Evolutionary conservation across 2,329 filamentous ascomycete genomes (phyloP).

Genomic region (Ceratocystis eucalypticola): DNA sequence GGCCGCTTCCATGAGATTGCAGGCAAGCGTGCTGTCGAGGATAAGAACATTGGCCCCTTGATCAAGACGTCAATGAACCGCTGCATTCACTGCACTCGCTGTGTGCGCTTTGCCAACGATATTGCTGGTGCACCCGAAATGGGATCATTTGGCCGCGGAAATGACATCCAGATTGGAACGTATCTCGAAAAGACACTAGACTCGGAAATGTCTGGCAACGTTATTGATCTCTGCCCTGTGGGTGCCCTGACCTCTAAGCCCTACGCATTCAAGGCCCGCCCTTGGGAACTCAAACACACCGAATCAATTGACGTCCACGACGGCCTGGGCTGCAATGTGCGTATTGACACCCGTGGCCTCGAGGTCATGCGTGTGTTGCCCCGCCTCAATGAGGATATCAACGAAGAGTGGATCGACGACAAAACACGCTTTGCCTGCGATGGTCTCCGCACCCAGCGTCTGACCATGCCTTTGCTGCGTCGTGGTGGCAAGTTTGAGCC

Average conservation of each 20-base stretch:
- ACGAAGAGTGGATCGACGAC: constrained; percentile 99
- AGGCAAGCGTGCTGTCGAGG: constrained; percentile 95
- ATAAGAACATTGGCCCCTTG: constrained; percentile 96
- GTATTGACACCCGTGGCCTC: constrained; percentile 80
- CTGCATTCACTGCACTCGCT: constrained; percentile 97
- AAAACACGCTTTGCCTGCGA: constrained; percentile 95
- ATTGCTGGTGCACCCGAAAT: constrained; percentile 91
- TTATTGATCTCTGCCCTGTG: constrained; percentile 96
- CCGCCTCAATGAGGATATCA: constrained; percentile 90
- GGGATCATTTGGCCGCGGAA: constrained; percentile 86
- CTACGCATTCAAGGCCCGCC: constrained; percentile 90
- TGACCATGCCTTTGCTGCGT: constrained; percentile 83
- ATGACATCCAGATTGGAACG: constrained; percentile 94
- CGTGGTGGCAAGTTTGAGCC: constrained; percentile 84
- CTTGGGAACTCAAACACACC: constrained; percentile 93
- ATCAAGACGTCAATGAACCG: constrained; percentile 99
- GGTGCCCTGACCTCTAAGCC: constrained; percentile 94
- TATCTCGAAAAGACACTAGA: constrained; percentile 92
- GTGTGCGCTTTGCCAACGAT: constrained; percentile 95
- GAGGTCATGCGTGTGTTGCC: constrained; percentile 94
- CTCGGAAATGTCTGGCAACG: constrained; percentile 89
- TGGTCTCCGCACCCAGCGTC: constrained; percentile 85
- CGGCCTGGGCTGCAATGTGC: constrained; percentile 84
- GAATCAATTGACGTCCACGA: constrained; percentile 94
- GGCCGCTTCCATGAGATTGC: constrained; percentile 92